Base-by-base conservation (phyloP, 2,329 filamentous ascomycete species). In the Dothideomycetidae sp. region DNA sequence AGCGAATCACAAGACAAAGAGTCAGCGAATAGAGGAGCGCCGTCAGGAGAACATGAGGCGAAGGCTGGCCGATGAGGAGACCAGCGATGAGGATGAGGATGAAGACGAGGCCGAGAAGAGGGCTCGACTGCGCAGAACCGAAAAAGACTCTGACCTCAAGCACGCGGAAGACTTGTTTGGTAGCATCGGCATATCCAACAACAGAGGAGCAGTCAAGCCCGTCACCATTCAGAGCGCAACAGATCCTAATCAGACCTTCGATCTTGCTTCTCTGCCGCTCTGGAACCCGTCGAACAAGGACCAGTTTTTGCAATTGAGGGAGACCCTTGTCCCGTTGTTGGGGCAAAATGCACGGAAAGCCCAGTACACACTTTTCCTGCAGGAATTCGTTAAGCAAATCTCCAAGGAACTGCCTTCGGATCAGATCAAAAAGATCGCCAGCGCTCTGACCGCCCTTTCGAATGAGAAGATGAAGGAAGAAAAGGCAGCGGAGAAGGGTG, bases 381-480 rank as follows among this genome's bases (percentile, higher is more conserved):
- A 88, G 58, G 90, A 96, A 53, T 90, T 98, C 53, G 63, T 73
- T 46, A 93, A 93, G 68, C 76, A 83, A 53, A 71, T 96, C 31
- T 74, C 78, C 50, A 86, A 85, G 62, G 86, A 93, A 17, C 62
- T 98, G 48, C 77, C 81, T 10, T 93, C 83, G 56, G 79, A 90
- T 40, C 85, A 96, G 64, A 86, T 96, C 63, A 94, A 96, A 73
- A 96, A 96, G 70, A 74, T 93, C 47, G 75, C 84, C 10, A 92
- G 81, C 59, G 71, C 73, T 4, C 63, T 98, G 53, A 93, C 86
- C n/a, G 79, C 85, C 4, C 70, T 93, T 40, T 73, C 83, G 56
- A 98, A 98, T 58, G 90, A 96, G 73, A 94, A 93, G 71, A 79
- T 96, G 79, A 92, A 85, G 68, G 86, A 94, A 60, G 90, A 98